A percentile compares a stretch with the other conserved stretches of the same genome.
phyloP scores from a whole-genome alignment of 139 green algal genomes.

The Closterium sp. region DNA sequence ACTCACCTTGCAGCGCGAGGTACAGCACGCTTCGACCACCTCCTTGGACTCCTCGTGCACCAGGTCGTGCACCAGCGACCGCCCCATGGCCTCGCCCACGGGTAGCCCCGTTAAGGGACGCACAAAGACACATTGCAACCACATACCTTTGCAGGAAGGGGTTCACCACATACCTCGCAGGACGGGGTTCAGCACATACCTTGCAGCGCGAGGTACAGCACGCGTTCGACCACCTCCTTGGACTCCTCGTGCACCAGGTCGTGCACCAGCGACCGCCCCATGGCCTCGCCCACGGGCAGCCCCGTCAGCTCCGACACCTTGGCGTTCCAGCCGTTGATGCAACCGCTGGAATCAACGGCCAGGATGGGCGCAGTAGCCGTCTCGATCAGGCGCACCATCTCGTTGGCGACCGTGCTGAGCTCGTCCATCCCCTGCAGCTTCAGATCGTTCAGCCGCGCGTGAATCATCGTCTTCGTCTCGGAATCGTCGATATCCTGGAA shows the following conservation, averaged over 20 bases:
- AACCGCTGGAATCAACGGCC: conserved; percentile 41
- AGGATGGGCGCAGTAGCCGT: conserved; percentile 52
- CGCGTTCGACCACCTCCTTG: conserved; percentile 31
- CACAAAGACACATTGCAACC: neutral
- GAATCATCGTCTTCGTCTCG: conserved; percentile 50
- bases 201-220: conserved; percentile 46
- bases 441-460: conserved; percentile 46
- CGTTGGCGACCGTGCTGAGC: conserved; percentile 49
- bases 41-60: conserved; percentile 32
- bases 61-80: conserved; percentile 42
- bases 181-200: conserved; percentile 7
- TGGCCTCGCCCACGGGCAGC: conserved; percentile 39
- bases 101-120: conserved; percentile 46
- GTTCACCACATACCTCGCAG: neutral
- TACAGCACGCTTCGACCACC: conserved; percentile 43
- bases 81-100: conserved; percentile 32
- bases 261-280: conserved; percentile 40
- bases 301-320: conserved; percentile 54
- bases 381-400: conserved; percentile 57
- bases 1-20: conserved; percentile 38
- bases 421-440: conserved; percentile 50
- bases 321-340: conserved; percentile 50
- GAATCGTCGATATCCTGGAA: conserved; percentile 53
- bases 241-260: conserved; percentile 40
- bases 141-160: neutral